Evolutionary conservation across 495 filamentous ascomycete genomes (phyloP).

Genomic region (Aspergillus coremiiformis): DNA sequence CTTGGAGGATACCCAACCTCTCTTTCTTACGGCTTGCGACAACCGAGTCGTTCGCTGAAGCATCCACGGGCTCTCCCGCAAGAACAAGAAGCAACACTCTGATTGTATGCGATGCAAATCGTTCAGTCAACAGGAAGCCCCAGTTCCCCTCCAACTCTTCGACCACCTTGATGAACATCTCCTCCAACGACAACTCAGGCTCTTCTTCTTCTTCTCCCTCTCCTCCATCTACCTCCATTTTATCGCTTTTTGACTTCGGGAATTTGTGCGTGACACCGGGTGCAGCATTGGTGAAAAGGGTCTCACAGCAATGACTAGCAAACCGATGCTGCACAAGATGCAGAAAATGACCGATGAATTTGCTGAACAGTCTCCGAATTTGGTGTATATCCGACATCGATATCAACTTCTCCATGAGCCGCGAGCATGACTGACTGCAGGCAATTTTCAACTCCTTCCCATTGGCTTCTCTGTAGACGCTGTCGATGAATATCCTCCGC

Average conservation of each 20-base stretch:
- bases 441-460: slow-evolving; percentile 95
- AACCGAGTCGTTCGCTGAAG: slow-evolving; percentile 55
- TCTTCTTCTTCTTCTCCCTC: slow-evolving; percentile 32
- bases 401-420: slow-evolving; percentile 86
- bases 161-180: slow-evolving; percentile 71
- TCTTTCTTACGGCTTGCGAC: slow-evolving; percentile 89
- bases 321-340: slow-evolving; percentile 89
- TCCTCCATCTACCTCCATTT: slow-evolving; percentile 25
- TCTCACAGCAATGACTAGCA: slow-evolving; percentile 94
- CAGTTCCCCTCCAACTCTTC: slow-evolving; percentile 78
- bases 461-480: slow-evolving; percentile 75
- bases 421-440: slow-evolving; percentile 87
- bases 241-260: slow-evolving; percentile 40
- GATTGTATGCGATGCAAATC: slow-evolving; percentile 85
- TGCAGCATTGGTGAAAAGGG: slow-evolving; percentile 75
- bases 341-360: slow-evolving; percentile 82
- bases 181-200: slow-evolving; percentile 62
- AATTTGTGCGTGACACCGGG: slow-evolving; percentile 61
- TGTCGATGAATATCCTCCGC: slow-evolving; percentile 69
- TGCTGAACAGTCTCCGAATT: slow-evolving; percentile 75
- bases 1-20: slow-evolving; percentile 48
- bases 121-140: slow-evolving; percentile 75
- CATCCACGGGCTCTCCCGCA: slow-evolving; percentile 67
- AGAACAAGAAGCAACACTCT: slow-evolving; percentile 78
- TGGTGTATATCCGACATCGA: slow-evolving; percentile 70